Conservation (phyloP, 2,329 filamentous ascomycete species). For the Scedosporium boydii region DNA sequence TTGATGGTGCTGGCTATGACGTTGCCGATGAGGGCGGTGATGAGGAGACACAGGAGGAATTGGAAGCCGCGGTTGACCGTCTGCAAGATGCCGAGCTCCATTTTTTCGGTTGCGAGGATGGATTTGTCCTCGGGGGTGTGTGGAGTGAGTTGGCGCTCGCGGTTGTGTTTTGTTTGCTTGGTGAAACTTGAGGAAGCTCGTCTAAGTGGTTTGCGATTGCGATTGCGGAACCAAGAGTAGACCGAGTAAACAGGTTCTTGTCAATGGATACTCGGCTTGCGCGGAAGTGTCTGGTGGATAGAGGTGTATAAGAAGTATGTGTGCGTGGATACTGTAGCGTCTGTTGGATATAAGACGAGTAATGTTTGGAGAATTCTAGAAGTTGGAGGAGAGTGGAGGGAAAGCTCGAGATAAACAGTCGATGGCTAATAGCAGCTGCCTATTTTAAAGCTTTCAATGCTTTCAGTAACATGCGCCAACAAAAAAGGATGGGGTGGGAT, state of each 20-base stretch:
- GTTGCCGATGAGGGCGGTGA: conserved; percentile 48
- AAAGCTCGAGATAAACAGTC: not conserved
- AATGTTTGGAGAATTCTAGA: not conserved
- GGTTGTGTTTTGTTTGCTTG: too few species aligned
- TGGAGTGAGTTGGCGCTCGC: too few species aligned
- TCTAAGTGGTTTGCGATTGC: too few species aligned
- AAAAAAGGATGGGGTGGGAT: not conserved
- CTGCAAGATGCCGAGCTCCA: conserved; percentile 30
- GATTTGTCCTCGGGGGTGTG: too few species aligned
- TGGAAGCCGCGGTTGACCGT: conserved; percentile 36
- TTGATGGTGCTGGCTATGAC: conserved; percentile 42
- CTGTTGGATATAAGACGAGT: too few species aligned
- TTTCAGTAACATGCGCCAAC: not conserved
- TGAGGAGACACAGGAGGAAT: conserved; percentile 41
- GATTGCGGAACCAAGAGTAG: too few species aligned
- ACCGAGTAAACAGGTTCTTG: too few species aligned
- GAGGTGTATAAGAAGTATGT: too few species aligned
- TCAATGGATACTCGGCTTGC: too few species aligned
- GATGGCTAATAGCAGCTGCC: not conserved
- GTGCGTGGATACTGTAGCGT: too few species aligned
- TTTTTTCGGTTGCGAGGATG: conserved; percentile 11
- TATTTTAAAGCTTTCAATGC: not conserved
- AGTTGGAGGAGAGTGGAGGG: not conserved
- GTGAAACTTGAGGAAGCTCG: too few species aligned
- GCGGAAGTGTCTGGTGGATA: too few species aligned